These are phyloP conservation scores for Kregervanrija delftensis DNA, from an alignment of 805 yeast genomes.

Conservation along the genomic window DNA sequence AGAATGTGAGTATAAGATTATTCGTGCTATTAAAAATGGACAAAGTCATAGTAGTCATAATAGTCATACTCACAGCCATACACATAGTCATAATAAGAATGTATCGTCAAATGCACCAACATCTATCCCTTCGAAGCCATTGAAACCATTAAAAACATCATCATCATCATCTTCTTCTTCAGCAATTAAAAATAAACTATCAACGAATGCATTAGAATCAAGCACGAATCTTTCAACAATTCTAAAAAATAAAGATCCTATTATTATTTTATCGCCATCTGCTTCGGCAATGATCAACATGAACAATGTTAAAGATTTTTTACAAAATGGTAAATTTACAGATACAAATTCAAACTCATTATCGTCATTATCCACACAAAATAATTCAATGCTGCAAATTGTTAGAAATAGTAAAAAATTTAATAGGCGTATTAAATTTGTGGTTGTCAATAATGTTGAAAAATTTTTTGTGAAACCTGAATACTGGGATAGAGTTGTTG, in stretches of 20 bases:
- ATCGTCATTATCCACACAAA: slow-evolving; percentile 31
- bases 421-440: slow-evolving; percentile 50
- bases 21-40: slow-evolving; percentile 19
- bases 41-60: neutral
- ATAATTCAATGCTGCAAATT: slow-evolving; percentile 36
- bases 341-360: slow-evolving; percentile 20
- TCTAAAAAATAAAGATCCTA: slow-evolving; percentile 46
- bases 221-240: slow-evolving; percentile 4
- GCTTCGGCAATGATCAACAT: slow-evolving; percentile 66
- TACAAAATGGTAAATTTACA: slow-evolving; percentile 65
- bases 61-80: neutral
- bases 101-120: slow-evolving; percentile 9
- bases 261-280: slow-evolving; percentile 71
- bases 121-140: neutral
- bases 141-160: neutral
- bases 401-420: slow-evolving; percentile 50
- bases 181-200: slow-evolving; percentile 4
- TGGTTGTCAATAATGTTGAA: slow-evolving; percentile 85
- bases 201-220: slow-evolving; percentile 2
- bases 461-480: slow-evolving; percentile 87
- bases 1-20: slow-evolving; percentile 55
- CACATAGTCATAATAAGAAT: neutral
- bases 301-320: slow-evolving; percentile 57
- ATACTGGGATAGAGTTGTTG: slow-evolving; percentile 96
- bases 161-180: slow-evolving; percentile 12